phyloP scores from a whole-genome alignment of 176 grass and related monocot genomes.

The Paspalum vaginatum region DNA sequence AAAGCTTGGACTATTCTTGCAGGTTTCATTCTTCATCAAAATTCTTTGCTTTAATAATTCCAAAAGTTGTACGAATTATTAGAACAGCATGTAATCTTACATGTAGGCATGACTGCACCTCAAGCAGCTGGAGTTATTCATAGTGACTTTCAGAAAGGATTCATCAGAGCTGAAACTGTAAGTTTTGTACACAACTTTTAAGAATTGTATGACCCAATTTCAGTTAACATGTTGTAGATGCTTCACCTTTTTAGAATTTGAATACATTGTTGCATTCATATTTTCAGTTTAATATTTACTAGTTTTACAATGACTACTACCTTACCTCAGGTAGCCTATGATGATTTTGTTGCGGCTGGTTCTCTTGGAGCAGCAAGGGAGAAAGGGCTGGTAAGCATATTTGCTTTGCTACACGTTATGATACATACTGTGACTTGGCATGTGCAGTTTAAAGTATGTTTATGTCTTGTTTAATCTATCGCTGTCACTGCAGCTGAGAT shows the following conservation, averaged over 20 bases:
- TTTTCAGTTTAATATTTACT: constrained; percentile 35
- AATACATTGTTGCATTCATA: neutral
- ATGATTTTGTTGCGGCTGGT: constrained; percentile 83
- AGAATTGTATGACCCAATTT: constrained; percentile 6
- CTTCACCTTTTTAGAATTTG: neutral
- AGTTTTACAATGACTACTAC: constrained; percentile 22
- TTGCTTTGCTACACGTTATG: neutral
- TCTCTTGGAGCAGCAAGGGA: constrained; percentile 88
- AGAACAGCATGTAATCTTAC: neutral
- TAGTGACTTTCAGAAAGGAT: constrained; percentile 99
- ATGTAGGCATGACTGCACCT: constrained; percentile 92
- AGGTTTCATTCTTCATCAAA: constrained; percentile 55
- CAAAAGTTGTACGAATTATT: neutral
- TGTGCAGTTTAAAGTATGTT: neutral
- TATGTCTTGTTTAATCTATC: constrained; percentile 21
- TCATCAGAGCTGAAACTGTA: constrained; percentile 99
- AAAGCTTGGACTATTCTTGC: constrained; percentile 96
- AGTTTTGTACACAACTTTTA: constrained; percentile 38
- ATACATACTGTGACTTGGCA: constrained; percentile 10
- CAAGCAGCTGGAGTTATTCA: constrained; percentile 99
- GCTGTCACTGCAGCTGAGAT: constrained; percentile 68
- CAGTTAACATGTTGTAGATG: neutral
- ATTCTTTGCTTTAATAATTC: neutral
- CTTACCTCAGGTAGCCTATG: constrained; percentile 75
- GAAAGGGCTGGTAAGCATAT: constrained; percentile 86